Conservation (phyloP, 1,284 basidiomycete species). For the Marasmius fiardii region DNA sequence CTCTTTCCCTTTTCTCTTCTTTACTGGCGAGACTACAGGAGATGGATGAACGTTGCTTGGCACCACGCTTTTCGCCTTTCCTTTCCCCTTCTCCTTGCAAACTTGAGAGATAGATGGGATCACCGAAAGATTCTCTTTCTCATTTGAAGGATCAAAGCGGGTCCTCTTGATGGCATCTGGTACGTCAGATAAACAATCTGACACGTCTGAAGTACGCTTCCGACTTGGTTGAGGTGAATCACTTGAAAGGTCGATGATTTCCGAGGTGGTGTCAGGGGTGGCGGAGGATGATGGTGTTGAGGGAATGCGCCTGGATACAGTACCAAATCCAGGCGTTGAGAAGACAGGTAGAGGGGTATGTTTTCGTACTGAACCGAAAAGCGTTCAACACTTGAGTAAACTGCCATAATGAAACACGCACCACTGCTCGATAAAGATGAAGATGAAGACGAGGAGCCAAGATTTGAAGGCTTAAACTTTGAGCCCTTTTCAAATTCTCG, state of each 20-base stretch:
- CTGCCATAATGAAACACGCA: conserved; percentile 6
- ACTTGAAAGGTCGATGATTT: conserved; percentile 36
- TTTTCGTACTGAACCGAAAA: conserved; percentile 17
- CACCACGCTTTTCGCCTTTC: background rate
- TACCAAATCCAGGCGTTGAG: conserved; percentile 38
- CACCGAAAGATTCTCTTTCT: conserved; percentile 35
- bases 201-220: conserved; percentile 43
- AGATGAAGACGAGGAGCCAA: conserved; percentile 11
- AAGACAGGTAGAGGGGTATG: conserved; percentile 31
- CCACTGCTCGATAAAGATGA: conserved; percentile 3
- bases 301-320: conserved; percentile 10
- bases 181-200: conserved; percentile 25
- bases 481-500: background rate
- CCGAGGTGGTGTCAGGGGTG: conserved; percentile 12
- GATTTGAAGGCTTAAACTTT: conserved; percentile 17
- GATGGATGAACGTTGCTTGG: background rate
- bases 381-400: background rate
- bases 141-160: conserved; percentile 27
- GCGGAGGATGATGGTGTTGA: conserved; percentile 14
- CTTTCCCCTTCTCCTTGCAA: background rate
- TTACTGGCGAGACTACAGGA: conserved; percentile 12
- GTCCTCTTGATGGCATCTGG: conserved; percentile 37
- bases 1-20: conserved; percentile 22
- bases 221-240: conserved; percentile 30
- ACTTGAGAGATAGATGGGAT: background rate